Evolutionary conservation across 768 basidiomycete species (phyloP).

Genomic region (Gyrodon lividus): DNA sequence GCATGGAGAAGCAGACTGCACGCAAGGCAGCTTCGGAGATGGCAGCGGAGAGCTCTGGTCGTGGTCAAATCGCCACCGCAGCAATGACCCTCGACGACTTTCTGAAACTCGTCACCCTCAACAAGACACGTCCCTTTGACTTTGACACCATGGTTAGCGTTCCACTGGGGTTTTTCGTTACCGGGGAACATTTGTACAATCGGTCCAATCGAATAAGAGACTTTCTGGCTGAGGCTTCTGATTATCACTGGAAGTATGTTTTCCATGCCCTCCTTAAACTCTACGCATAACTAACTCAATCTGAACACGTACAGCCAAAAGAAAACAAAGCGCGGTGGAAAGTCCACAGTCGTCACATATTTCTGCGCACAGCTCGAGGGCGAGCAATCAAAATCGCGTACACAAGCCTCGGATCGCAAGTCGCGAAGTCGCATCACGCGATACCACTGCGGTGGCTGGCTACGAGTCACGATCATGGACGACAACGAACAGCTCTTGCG

Average conservation of each 20-base stretch:
- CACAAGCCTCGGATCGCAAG: slow-evolving; percentile 33
- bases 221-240: slow-evolving; percentile 33
- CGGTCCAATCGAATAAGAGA: slow-evolving; percentile 36
- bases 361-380: slow-evolving; percentile 36
- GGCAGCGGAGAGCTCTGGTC: slow-evolving; percentile 26
- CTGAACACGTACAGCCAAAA: slow-evolving; percentile 22
- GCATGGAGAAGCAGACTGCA: slow-evolving; percentile 36
- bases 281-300: slow-evolving; percentile 4
- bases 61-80: slow-evolving; percentile 36
- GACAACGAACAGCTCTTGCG: slow-evolving; percentile 34
- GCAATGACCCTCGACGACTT: slow-evolving; percentile 36
- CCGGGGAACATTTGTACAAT: slow-evolving; percentile 35
- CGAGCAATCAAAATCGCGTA: slow-evolving; percentile 34
- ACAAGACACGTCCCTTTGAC: slow-evolving; percentile 32
- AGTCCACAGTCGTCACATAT: slow-evolving; percentile 36
- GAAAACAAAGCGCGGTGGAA: slow-evolving; percentile 36
- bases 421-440: slow-evolving; percentile 35
- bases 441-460: slow-evolving; percentile 35
- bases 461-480: slow-evolving; percentile 37
- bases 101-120: slow-evolving; percentile 31
- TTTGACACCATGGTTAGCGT: slow-evolving; percentile 37
- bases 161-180: slow-evolving; percentile 30
- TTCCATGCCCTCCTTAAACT: background rate
- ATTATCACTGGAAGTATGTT: slow-evolving; percentile 37
- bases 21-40: slow-evolving; percentile 32